These are phyloP conservation scores for Euphorbia celastroides DNA, from an alignment of 441 rosid species.

Conservation along the genomic window DNA sequence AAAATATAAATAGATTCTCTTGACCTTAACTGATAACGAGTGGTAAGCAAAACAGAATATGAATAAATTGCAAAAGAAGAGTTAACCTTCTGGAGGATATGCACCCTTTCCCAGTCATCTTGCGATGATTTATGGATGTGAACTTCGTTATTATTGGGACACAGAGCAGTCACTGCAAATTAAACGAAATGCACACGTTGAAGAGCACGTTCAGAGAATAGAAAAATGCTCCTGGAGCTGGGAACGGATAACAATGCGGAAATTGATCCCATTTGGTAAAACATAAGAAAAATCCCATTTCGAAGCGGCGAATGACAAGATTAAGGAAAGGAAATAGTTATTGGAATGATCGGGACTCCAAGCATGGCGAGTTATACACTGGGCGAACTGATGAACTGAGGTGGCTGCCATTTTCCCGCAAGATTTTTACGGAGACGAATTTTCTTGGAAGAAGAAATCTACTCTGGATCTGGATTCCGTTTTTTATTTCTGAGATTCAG, in stretches of 20 bases:
- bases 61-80: not conserved
- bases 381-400: constrained; percentile 73
- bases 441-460: not conserved
- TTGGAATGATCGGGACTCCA: constrained; percentile 94
- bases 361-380: constrained; percentile 89
- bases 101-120: constrained; percentile 83
- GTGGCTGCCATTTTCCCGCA: constrained; percentile 72
- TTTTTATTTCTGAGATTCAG: too few species aligned
- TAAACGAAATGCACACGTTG: not conserved
- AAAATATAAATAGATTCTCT: not conserved
- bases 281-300: constrained; percentile 1
- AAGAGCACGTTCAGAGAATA: not conserved
- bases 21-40: not conserved
- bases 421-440: not conserved
- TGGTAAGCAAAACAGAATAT: not conserved
- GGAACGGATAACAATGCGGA: not conserved
- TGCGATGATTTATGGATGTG: constrained; percentile 74
- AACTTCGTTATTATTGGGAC: constrained; percentile 89
- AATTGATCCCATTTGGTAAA: not conserved
- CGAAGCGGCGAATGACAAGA: not conserved
- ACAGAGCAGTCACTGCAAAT: constrained; percentile 81
- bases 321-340: constrained; percentile 20
- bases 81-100: constrained; percentile 84
- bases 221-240: not conserved
- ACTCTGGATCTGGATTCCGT: too few species aligned